Base-by-base conservation (phyloP, 345 rosid species). In the Cochlearia excelsa region DNA sequence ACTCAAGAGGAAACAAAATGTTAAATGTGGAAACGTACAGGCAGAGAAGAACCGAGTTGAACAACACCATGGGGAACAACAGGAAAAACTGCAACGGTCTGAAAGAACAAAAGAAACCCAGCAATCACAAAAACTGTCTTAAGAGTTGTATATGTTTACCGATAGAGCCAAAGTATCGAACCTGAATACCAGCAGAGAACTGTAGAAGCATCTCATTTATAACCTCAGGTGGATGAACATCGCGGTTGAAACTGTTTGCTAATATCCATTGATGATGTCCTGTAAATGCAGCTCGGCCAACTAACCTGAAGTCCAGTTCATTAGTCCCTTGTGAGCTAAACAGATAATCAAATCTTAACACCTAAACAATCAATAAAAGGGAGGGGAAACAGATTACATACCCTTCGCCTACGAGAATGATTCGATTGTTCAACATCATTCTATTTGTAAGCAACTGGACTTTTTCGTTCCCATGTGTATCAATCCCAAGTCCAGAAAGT, bases 111-210 rank as follows among this genome's bases (percentile, higher is more conserved):
- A 54, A 35, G 31, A 65, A 28, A 2, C 26, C 3, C 49, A 46
- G 48, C 8, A 27, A 11, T 9, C 43, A 54, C 8, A 63, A 4
- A 46, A 4, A 30, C 6, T 1, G 49, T 29, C 38, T 49, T 30
- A 29, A 52, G 23, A n/a, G 26, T 37, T 37, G 6, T 50, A 38
- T 38, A 55, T 39, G 29, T 23, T 30, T 29, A 27, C 53, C 53
- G 4, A 44, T n/a, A 44, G 50, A n/a, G 30, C 1, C 28, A 52
- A 34, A 46, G 53, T 51, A 65, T 51, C 71, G 58, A 69, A 93
- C 99, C 97, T 93, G 87, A 78, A 94, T 82, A 69, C 96, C 97
- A 39, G 87, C 84, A 39, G 95, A 82, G 80, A 90, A 78, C 54
- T 90, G 99, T 59, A 79, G 83, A 63, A 70, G 86, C 68, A 84